phyloP scores from a whole-genome alignment of 1,284 basidiomycete species.

The Trichosporon asahii region DNA sequence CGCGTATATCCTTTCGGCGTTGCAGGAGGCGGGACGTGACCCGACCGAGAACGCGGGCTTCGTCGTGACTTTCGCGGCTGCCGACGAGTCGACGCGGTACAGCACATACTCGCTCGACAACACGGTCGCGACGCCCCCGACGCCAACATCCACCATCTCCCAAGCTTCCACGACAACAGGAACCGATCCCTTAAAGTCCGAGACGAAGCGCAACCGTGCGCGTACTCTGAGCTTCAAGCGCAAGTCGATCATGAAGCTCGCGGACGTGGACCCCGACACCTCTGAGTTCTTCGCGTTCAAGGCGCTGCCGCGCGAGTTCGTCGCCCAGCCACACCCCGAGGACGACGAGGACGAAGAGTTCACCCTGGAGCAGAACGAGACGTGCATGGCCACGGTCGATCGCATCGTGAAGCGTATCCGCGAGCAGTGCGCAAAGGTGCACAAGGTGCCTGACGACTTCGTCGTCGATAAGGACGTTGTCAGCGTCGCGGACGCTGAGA shows the following conservation, averaged over 20 bases:
- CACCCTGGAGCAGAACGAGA: slow-evolving; percentile 62
- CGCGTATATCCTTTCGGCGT: slow-evolving; percentile 78
- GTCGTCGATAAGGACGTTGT: slow-evolving; percentile 66
- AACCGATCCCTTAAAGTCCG: not conserved
- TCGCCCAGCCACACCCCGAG: not conserved
- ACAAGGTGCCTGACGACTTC: slow-evolving; percentile 46
- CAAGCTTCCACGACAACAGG: not conserved
- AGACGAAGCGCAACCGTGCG: slow-evolving; percentile 19
- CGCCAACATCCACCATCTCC: slow-evolving; percentile 1
- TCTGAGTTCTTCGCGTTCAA: slow-evolving; percentile 54
- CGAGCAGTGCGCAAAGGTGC: slow-evolving; percentile 64
- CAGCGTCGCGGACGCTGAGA: slow-evolving; percentile 74
- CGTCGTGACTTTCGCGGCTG: slow-evolving; percentile 66
- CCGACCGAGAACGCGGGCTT: slow-evolving; percentile 82
- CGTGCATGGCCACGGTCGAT: slow-evolving; percentile 71
- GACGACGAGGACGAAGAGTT: slow-evolving; percentile 28
- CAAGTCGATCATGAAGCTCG: slow-evolving; percentile 23
- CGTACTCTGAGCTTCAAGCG: slow-evolving; percentile 10
- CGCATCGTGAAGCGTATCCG: slow-evolving; percentile 67
- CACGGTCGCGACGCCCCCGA: slow-evolving; percentile 24
- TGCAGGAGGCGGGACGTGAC: slow-evolving; percentile 85
- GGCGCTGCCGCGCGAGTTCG: slow-evolving; percentile 51
- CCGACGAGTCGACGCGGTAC: slow-evolving; percentile 64
- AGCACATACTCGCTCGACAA: slow-evolving; percentile 82
- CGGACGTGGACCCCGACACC: slow-evolving; percentile 25